phyloP scores from a whole-genome alignment of 1,284 basidiomycete species.

The Wolfiporia cocos region DNA sequence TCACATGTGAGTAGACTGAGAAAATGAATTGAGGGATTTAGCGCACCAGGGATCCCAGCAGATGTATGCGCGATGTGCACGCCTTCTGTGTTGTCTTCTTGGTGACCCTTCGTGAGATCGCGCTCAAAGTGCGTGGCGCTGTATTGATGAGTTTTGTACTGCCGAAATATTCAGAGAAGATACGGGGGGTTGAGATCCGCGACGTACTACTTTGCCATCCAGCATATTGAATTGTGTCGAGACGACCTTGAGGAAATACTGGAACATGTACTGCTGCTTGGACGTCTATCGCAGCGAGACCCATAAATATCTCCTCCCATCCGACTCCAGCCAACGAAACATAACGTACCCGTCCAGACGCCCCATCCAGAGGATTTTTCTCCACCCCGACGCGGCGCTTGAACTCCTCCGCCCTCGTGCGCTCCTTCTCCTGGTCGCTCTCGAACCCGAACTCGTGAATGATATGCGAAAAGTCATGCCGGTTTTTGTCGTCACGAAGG shows the following conservation, averaged over 20 bases:
- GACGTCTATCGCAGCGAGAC: constrained; percentile 39
- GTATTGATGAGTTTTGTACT: constrained; percentile 87
- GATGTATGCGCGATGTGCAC: constrained; percentile 79
- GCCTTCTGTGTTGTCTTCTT: constrained; percentile 64
- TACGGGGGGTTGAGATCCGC: background rate
- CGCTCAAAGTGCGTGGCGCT: constrained; percentile 95
- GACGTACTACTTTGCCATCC: constrained; percentile 62
- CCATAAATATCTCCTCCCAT: too few species aligned
- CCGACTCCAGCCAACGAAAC: too few species aligned
- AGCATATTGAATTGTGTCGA: constrained; percentile 86
- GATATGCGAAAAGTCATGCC: constrained; percentile 92
- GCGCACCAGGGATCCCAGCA: constrained; percentile 68
- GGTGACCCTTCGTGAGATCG: constrained; percentile 61
- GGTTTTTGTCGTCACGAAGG: constrained; percentile 79
- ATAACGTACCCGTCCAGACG: constrained; percentile 56
- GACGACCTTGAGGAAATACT: constrained; percentile 97
- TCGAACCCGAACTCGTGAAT: constrained; percentile 83
- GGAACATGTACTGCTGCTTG: constrained; percentile 85
- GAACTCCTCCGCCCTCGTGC: constrained; percentile 61
- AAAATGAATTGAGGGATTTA: too few species aligned
- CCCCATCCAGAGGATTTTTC: constrained; percentile 78
- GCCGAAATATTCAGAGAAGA: background rate
- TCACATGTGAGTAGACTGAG: constrained; percentile 16
- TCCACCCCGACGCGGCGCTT: constrained; percentile 73
- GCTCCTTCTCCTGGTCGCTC: constrained; percentile 76